Conservation (phyloP, 495 filamentous ascomycete species). For the Penicillium longicatenatum region DNA sequence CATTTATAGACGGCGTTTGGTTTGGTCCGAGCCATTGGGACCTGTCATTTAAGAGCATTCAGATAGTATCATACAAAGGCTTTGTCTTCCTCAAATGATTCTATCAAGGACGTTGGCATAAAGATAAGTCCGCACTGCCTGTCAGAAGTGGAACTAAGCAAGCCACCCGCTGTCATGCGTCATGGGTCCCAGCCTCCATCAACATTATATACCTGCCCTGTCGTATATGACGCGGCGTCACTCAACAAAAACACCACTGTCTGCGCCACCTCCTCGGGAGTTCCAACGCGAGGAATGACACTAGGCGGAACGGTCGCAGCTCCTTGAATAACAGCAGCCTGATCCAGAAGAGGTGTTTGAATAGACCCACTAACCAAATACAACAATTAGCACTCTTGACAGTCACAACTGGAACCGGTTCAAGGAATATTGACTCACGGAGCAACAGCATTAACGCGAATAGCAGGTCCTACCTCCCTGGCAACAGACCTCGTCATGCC, state of each 20-base stretch:
- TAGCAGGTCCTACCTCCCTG: constrained; percentile 55
- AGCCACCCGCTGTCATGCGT: too few relatives aligned
- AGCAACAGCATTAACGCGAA: constrained; percentile 62
- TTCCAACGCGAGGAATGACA: constrained; percentile 46
- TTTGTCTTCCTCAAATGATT: background rate
- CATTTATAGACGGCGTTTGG: constrained; percentile 13
- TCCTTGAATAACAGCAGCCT: constrained; percentile 36
- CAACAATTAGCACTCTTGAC: too few relatives aligned
- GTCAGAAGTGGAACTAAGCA: too few relatives aligned
- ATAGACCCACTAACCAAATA: constrained; percentile 47
- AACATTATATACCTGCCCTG: constrained; percentile 45
- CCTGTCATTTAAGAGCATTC: background rate
- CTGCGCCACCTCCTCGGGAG: constrained; percentile 52
- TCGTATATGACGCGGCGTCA: constrained; percentile 57
- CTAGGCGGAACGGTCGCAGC: constrained; percentile 35
- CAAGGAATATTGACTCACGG: constrained; percentile 51
- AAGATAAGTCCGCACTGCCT: too few relatives aligned
- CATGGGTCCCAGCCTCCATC: constrained; percentile 44
- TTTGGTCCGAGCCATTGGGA: background rate
- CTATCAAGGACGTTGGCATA: too few relatives aligned
- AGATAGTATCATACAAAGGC: background rate
- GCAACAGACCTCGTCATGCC: constrained; percentile 61
- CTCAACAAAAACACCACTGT: constrained; percentile 58
- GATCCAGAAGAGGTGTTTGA: constrained; percentile 53
- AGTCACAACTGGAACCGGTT: too few relatives aligned